phyloP scores from a whole-genome alignment of 2,329 filamentous ascomycete genomes.

The Stachybotrys elegans region DNA sequence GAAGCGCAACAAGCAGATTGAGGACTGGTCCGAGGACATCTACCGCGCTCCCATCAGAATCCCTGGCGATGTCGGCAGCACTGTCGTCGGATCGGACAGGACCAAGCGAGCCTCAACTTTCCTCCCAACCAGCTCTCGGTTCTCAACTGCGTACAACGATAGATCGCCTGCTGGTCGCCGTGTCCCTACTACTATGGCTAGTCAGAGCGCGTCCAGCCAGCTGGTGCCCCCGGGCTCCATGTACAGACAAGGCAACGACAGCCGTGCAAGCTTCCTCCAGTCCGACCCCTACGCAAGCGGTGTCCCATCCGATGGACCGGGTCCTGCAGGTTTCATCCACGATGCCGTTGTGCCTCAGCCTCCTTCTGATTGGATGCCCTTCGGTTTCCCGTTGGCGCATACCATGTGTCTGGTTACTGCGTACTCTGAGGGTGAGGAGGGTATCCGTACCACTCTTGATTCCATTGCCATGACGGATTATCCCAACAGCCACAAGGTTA shows the following conservation, averaged over 20 bases:
- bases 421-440: slow-evolving; percentile 92
- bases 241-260: slow-evolving; percentile 64
- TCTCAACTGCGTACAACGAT: slow-evolving; percentile 84
- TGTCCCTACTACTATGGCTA: slow-evolving; percentile 90
- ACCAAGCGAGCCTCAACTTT: slow-evolving; percentile 81
- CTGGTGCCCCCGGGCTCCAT: slow-evolving; percentile 66
- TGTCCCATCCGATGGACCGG: slow-evolving; percentile 62
- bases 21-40: slow-evolving; percentile 97
- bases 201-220: slow-evolving; percentile 70
- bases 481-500: slow-evolving; percentile 97
- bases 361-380: slow-evolving; percentile 94
- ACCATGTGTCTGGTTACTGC: slow-evolving; percentile 91
- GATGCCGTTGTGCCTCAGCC: slow-evolving; percentile 94
- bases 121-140: slow-evolving; percentile 88
- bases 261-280: slow-evolving; percentile 60
- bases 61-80: slow-evolving; percentile 66
- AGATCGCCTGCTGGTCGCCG: slow-evolving; percentile 42
- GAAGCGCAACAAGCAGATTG: slow-evolving; percentile 86
- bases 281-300: slow-evolving; percentile 50
- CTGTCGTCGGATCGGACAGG: slow-evolving; percentile 60
- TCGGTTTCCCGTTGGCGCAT: slow-evolving; percentile 91
- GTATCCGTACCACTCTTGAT: slow-evolving; percentile 88
- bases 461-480: slow-evolving; percentile 98
- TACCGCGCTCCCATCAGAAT: slow-evolving; percentile 85
- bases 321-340: slow-evolving; percentile 92